These are phyloP conservation scores for Microcos paniculata DNA, from an alignment of 345 rosid genomes.

Conservation along the genomic window DNA sequence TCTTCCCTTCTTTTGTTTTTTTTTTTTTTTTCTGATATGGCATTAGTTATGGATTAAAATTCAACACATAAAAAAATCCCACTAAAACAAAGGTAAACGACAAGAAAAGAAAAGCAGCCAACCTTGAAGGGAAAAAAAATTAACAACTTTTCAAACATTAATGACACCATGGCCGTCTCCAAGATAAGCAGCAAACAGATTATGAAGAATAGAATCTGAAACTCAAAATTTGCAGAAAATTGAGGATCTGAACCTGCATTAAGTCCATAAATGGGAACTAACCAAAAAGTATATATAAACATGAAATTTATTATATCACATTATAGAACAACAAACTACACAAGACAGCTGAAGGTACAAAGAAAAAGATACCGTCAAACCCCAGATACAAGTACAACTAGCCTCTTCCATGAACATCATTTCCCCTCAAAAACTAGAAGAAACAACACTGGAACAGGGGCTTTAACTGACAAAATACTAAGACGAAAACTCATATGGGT, in stretches of 20 bases:
- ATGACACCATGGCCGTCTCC: background rate
- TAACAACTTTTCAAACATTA: background rate
- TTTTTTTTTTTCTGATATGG: background rate
- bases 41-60: background rate
- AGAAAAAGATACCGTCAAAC: background rate
- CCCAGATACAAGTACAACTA: background rate
- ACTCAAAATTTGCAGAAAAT: background rate
- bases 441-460: conserved; percentile 7
- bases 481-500: background rate
- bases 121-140: background rate
- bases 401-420: conserved; percentile 9
- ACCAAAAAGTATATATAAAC: background rate
- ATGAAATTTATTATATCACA: background rate
- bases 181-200: background rate
- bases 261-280: background rate
- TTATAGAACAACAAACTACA: background rate
- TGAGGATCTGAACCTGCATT: background rate
- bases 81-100: background rate
- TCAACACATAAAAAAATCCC: background rate
- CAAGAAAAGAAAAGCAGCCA: background rate
- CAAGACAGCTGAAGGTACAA: background rate
- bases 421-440: conserved; percentile 8
- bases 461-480: background rate
- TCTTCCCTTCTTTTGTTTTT: background rate
- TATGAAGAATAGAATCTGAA: background rate